phyloP scores from a whole-genome alignment of 2,329 filamentous ascomycete species.

The Aureobasidium sp. region DNA sequence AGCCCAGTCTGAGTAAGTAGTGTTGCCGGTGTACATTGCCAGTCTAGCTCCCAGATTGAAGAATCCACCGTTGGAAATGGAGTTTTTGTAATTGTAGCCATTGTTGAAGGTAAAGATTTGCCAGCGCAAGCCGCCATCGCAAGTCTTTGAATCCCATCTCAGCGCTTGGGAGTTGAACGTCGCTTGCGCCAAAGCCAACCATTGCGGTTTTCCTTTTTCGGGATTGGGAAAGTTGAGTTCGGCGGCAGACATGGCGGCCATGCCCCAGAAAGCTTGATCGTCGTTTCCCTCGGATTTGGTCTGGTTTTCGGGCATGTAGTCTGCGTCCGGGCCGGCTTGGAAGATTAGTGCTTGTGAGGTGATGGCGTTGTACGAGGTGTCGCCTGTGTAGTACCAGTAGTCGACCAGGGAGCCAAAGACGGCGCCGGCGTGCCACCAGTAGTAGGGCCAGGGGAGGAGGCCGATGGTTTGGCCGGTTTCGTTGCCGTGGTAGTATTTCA shows the following conservation, averaged over 20 bases:
- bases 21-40: conserved; percentile 30
- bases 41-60: conserved; percentile 64
- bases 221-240: conserved; percentile 68
- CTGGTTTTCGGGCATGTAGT: conserved; percentile 35
- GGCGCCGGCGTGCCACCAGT: conserved; percentile 61
- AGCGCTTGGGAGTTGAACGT: conserved; percentile 70
- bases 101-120: conserved; percentile 73
- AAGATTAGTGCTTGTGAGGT: conserved; percentile 36
- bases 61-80: conserved; percentile 74
- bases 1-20: conserved; percentile 57
- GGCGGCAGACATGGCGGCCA: conserved; percentile 70
- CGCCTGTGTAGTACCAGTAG: conserved; percentile 40
- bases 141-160: conserved; percentile 60
- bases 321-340: conserved; percentile 33
- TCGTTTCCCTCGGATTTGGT: conserved; percentile 38
- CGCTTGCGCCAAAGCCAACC: conserved; percentile 70
- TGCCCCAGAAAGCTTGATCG: conserved; percentile 70
- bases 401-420: conserved; percentile 58
- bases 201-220: conserved; percentile 52
- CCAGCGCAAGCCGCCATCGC: conserved; percentile 72
- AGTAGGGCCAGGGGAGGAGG: conserved; percentile 54
- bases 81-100: conserved; percentile 77
- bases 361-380: conserved; percentile 35
- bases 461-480: conserved; percentile 39
- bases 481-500: conserved; percentile 43